Conservation (phyloP, 1,284 basidiomycete genomes). For the Fomitopsis betulina region DNA sequence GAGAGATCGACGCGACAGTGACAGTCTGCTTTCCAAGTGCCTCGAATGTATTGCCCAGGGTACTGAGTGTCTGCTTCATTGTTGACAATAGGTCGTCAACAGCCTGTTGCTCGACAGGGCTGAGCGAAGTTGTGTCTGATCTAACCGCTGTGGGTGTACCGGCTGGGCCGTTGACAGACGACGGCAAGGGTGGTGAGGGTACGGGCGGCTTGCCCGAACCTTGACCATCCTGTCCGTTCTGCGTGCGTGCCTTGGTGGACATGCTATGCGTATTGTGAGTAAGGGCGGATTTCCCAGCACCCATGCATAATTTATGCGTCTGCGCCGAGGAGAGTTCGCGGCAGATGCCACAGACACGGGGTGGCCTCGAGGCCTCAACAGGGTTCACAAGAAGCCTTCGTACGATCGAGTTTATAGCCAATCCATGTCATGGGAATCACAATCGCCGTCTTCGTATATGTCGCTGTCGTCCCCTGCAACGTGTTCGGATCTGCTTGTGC, state of each 20-base stretch:
- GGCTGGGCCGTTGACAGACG: not conserved
- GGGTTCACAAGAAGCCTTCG: not conserved
- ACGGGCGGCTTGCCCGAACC: not conserved
- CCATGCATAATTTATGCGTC: not conserved
- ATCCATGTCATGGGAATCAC: not conserved
- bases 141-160: not conserved
- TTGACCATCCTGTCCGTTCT: not conserved
- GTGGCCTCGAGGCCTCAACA: not conserved
- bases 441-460: not conserved
- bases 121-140: not conserved
- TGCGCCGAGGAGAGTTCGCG: not conserved
- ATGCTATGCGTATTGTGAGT: not conserved
- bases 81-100: slow-evolving; percentile 39
- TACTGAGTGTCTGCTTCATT: slow-evolving; percentile 37
- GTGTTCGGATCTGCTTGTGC: not conserved
- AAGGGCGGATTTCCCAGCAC: not conserved
- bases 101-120: slow-evolving; percentile 30
- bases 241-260: not conserved
- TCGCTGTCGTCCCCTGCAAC: not conserved
- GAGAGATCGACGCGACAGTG: slow-evolving; percentile 36
- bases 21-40: slow-evolving; percentile 40
- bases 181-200: not conserved
- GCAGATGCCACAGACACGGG: not conserved
- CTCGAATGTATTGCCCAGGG: slow-evolving; percentile 38
- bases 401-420: too few species aligned